Evolutionary conservation across 306 rosid species (phyloP).

Genomic region (Glycine latifolia): DNA sequence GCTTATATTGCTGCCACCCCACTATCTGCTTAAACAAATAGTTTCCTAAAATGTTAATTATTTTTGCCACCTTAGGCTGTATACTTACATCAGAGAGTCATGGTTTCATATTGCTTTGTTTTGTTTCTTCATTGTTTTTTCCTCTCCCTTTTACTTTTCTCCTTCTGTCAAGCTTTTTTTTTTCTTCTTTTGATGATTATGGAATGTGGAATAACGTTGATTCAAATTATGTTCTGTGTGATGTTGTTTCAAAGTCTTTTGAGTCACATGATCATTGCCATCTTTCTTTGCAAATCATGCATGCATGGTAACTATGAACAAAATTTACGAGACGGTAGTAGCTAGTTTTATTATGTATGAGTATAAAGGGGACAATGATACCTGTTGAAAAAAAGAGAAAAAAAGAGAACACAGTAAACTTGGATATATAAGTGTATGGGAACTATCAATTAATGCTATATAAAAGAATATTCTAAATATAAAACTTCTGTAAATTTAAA

Average conservation of each 20-base stretch:
- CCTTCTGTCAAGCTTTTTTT: constrained; percentile 39
- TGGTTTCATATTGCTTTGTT: constrained; percentile 48
- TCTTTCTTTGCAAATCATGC: constrained; percentile 44
- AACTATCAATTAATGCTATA: too few species aligned
- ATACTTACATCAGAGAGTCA: constrained; percentile 36
- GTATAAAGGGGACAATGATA: neutral
- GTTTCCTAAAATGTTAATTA: constrained; percentile 49
- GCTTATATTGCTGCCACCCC: constrained; percentile 54
- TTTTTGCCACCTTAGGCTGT: constrained; percentile 43
- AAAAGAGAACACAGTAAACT: too few species aligned
- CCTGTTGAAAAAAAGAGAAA: neutral
- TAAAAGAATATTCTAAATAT: too few species aligned
- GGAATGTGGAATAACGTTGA: constrained; percentile 57
- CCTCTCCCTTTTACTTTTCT: neutral
- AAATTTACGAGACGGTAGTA: neutral
- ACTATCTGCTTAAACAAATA: constrained; percentile 44
- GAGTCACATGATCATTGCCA: constrained; percentile 52
- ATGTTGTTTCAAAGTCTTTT: constrained; percentile 44
- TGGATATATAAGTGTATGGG: too few species aligned
- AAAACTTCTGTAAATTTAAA: constrained; percentile 10
- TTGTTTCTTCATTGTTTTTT: constrained; percentile 7
- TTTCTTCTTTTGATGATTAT: constrained; percentile 70
- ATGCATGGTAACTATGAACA: constrained; percentile 42
- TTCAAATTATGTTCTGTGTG: constrained; percentile 36
- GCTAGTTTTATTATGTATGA: neutral